phyloP scores from a whole-genome alignment of 768 basidiomycete species.

The Fomitopsis pulvina region DNA sequence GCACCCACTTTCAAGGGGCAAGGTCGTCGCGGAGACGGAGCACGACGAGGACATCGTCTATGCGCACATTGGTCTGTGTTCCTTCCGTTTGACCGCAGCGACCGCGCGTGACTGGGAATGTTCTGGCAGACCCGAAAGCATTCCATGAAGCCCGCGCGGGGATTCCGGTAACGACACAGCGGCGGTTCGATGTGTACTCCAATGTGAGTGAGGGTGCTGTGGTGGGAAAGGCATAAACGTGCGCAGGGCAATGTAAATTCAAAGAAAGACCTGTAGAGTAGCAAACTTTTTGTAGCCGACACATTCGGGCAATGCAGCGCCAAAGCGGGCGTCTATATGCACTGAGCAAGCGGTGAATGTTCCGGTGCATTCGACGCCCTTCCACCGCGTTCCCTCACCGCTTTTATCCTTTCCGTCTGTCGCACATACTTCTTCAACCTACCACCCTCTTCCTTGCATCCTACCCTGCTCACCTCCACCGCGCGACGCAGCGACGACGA shows the following conservation, averaged over 20 bases:
- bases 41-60: conserved; percentile 77
- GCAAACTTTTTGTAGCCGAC: neutral
- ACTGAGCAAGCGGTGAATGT: conserved; percentile 12
- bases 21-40: conserved; percentile 63
- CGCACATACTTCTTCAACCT: conserved; percentile 6
- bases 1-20: conserved; percentile 72
- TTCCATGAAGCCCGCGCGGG: conserved; percentile 65
- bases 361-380: conserved; percentile 31
- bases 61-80: conserved; percentile 68
- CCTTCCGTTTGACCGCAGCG: neutral
- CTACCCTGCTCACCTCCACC: conserved; percentile 10
- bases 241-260: neutral
- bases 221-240: neutral
- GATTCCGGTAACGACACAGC: conserved; percentile 88
- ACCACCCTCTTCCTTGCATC: conserved; percentile 6
- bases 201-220: conserved; percentile 45
- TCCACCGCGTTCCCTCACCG: conserved; percentile 27
- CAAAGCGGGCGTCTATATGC: conserved; percentile 1
- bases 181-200: conserved; percentile 88
- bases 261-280: neutral
- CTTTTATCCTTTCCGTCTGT: conserved; percentile 16
- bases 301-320: neutral
- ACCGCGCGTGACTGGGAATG: neutral
- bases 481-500: conserved; percentile 22
- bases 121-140: conserved; percentile 49